Conservation (phyloP, 140 eudicot genomes). For the Ambrosia hybrid region DNA sequence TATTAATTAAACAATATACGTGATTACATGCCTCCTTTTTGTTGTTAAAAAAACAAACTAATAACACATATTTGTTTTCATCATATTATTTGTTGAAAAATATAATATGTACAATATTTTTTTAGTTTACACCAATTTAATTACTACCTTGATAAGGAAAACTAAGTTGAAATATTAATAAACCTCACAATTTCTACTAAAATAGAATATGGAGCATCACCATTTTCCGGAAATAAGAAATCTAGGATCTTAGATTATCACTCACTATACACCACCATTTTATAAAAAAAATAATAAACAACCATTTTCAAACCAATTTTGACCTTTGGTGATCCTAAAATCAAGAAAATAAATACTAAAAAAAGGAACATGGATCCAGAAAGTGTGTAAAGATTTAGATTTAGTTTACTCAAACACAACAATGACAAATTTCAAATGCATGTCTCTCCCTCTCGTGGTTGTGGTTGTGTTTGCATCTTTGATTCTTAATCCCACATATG, state of each 20-base stretch:
- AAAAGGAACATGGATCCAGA: background rate
- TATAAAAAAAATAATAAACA: background rate
- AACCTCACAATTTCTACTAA: background rate
- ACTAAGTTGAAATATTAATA: background rate
- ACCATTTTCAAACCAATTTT: conserved; percentile 18
- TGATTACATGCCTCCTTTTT: too few species aligned
- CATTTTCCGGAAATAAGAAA: background rate
- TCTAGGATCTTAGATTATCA: background rate
- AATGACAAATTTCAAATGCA: conserved; percentile 7
- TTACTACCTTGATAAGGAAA: background rate
- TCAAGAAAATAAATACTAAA: conserved; percentile 8
- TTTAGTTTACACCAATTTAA: background rate
- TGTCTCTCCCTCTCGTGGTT: conserved; percentile 1
- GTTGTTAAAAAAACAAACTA: too few species aligned
- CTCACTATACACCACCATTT: conserved; percentile 1
- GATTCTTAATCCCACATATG: conserved; percentile 15
- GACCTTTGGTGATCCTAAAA: conserved; percentile 17
- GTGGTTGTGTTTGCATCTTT: background rate
- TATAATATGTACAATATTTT: too few species aligned
- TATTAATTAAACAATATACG: too few species aligned
- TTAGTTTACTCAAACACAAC: background rate
- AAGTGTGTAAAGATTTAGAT: background rate
- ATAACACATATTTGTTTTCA: too few species aligned
- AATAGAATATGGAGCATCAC: background rate
- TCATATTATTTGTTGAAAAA: too few species aligned